phyloP scores from a whole-genome alignment of 2,329 filamentous ascomycete genomes.

The Botrytis fabae region DNA sequence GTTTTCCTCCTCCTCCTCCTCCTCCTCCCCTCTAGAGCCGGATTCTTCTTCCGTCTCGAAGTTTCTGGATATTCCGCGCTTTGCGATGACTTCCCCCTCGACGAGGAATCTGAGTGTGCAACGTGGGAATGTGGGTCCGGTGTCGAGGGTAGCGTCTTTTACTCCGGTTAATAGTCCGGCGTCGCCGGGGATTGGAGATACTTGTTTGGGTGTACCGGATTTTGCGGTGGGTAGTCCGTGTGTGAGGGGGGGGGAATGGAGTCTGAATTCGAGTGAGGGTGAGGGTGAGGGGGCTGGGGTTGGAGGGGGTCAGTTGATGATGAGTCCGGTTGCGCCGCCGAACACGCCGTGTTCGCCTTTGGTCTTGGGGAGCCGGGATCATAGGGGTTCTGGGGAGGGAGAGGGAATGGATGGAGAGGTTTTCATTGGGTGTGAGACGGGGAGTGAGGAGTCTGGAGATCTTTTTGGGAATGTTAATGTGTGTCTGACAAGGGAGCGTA shows the following conservation, averaged over 20 bases:
- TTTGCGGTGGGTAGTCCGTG: neutral
- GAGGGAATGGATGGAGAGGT: neutral
- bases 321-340: neutral
- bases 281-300: neutral
- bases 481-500: neutral
- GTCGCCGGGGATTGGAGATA: neutral
- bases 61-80: neutral
- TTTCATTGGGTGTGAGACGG: neutral
- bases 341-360: neutral
- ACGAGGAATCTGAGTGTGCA: neutral
- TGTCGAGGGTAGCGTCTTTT: neutral
- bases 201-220: neutral
- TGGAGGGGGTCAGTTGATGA: neutral
- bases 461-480: neutral
- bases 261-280: neutral
- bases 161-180: neutral
- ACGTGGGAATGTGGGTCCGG: fast-evolving
- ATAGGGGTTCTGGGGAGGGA: neutral
- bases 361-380: neutral
- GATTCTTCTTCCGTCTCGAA: neutral
- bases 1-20: no score
- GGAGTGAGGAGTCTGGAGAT: neutral
- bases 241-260: neutral
- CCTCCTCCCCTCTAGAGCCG: neutral
- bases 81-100: neutral